These are phyloP conservation scores for Monosporascus sp. DNA, from an alignment of 2,329 filamentous ascomycete species.

Conservation along the genomic window DNA sequence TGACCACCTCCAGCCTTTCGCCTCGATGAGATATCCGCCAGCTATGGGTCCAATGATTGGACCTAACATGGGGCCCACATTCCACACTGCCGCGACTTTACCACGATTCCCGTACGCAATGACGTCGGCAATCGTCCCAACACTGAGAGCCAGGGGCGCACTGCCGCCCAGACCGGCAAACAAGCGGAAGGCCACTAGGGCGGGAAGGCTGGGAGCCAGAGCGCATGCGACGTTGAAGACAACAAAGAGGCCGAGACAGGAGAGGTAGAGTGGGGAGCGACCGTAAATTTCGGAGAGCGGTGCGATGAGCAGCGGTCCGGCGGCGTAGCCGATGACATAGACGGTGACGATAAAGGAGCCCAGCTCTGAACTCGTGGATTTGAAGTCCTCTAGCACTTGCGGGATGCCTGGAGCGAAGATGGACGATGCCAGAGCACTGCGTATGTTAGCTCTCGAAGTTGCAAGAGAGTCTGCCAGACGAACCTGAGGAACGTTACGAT, in stretches of 20 bases:
- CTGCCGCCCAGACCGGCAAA: conserved; percentile 19
- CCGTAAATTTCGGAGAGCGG: conserved; percentile 39
- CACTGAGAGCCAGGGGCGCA: conserved; percentile 11
- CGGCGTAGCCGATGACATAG: conserved; percentile 42
- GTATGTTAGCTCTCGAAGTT: neutral
- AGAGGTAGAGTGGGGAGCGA: conserved; percentile 31
- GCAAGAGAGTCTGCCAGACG: neutral
- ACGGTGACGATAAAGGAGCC: conserved; percentile 18
- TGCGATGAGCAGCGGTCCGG: conserved; percentile 37
- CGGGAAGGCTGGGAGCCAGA: conserved; percentile 13
- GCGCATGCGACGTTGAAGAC: conserved; percentile 29
- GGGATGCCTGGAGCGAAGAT: conserved; percentile 64
- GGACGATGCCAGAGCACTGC: conserved; percentile 34
- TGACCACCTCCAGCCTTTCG: conserved; percentile 23
- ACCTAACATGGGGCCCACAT: conserved; percentile 2
- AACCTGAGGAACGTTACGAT: conserved; percentile 40
- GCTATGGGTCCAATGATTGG: conserved; percentile 8
- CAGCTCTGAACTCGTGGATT: conserved; percentile 22
- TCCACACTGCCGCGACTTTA: conserved; percentile 35
- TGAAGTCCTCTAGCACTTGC: conserved; percentile 55
- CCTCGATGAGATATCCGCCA: conserved; percentile 18
- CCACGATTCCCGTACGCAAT: conserved; percentile 38
- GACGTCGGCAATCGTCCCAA: conserved; percentile 5
- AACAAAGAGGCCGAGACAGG: conserved; percentile 29
- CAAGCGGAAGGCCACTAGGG: conserved; percentile 24